Conservation (phyloP, 192 early-diverging fungal genomes). For the Cetraspora pellucida region DNA sequence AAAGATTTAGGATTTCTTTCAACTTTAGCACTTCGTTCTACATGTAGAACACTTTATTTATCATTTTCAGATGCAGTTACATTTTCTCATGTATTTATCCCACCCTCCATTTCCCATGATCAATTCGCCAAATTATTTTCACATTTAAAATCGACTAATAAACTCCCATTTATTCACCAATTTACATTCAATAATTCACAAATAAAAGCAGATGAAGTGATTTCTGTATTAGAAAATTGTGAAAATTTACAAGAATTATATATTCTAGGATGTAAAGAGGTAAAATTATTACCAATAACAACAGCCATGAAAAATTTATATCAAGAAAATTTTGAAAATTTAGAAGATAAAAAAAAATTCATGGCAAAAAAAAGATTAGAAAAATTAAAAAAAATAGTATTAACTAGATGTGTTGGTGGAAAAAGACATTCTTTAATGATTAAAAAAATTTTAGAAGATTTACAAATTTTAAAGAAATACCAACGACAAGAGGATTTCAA, state of each 20-base stretch:
- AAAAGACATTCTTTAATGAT: slow-evolving; percentile 14
- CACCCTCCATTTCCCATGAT: neutral
- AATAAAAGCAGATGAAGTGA: neutral
- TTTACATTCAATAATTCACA: slow-evolving; percentile 17
- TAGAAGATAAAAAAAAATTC: neutral
- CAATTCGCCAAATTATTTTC: slow-evolving; percentile 4
- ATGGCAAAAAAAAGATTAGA: neutral
- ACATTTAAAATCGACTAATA: neutral
- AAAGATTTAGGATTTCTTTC: slow-evolving; percentile 14
- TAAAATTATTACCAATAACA: slow-evolving; percentile 6
- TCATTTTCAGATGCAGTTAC: neutral
- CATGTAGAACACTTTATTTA: slow-evolving; percentile 2
- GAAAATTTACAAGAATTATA: neutral
- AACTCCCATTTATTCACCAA: neutral
- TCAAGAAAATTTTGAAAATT: neutral
- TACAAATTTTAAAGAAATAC: neutral
- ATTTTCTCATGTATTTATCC: neutral
- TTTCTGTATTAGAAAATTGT: slow-evolving; percentile 1
- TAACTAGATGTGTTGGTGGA: slow-evolving; percentile 24
- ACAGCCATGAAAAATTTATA: neutral
- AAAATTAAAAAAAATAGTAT: neutral
- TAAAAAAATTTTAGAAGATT: slow-evolving; percentile 22
- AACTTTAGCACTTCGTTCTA: neutral
- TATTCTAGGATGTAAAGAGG: neutral
- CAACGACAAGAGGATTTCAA: neutral